A percentile compares a stretch with the other conserved stretches of the same genome.
Conservation (phyloP, 441 rosid genomes). For the Iberis amara region DNA sequence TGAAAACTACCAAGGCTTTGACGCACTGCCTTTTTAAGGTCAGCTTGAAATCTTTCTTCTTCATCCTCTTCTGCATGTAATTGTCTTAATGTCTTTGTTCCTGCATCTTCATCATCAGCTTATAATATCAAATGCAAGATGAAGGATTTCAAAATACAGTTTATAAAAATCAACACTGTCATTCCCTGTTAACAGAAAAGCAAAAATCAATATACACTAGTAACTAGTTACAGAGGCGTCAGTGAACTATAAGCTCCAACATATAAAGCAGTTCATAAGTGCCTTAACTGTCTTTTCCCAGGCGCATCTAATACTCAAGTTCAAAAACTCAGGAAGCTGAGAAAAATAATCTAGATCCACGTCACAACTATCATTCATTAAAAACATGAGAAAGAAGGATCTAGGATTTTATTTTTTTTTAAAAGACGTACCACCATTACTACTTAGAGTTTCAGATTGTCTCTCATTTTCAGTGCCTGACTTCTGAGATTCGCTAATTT, state of each 20-base stretch:
- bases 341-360: not conserved
- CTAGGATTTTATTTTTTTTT: too few relatives aligned
- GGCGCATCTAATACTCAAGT: not conserved
- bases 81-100: slow-evolving; percentile 67
- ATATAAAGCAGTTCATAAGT: slow-evolving; percentile 5
- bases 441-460: slow-evolving; percentile 27
- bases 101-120: slow-evolving; percentile 38
- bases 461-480: slow-evolving; percentile 28
- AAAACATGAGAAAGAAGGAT: not conserved
- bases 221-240: not conserved
- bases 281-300: not conserved
- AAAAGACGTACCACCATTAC: slow-evolving; percentile 38
- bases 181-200: not conserved
- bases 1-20: slow-evolving; percentile 80
- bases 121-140: slow-evolving; percentile 29
- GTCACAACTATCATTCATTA: not conserved
- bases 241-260: not conserved
- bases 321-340: too few relatives aligned
- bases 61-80: slow-evolving; percentile 80
- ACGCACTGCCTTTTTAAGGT: slow-evolving; percentile 68
- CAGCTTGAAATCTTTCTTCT: slow-evolving; percentile 95
- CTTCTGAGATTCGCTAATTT: slow-evolving; percentile 39
- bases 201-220: slow-evolving; percentile 3
- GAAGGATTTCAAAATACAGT: slow-evolving; percentile 22
- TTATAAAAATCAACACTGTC: slow-evolving; percentile 9